Conservation (phyloP, 129 eudicot genomes). For the Lonicera japonica region DNA sequence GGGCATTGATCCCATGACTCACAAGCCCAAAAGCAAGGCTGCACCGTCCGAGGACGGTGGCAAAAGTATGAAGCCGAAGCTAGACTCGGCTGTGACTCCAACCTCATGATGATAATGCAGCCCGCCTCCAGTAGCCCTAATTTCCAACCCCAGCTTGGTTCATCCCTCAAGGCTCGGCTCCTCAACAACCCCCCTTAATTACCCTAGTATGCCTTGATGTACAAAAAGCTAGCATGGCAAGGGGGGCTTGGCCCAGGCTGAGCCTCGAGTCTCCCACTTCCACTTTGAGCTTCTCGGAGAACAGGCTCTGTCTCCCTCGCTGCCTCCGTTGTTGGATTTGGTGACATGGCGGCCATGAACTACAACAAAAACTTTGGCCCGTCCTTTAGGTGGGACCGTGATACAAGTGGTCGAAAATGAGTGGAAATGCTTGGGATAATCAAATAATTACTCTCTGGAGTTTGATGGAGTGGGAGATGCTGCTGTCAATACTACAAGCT, state of each 20-base stretch:
- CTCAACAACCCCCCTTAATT: conserved; percentile 8
- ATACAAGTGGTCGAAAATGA: conserved; percentile 13
- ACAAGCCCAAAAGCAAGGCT: conserved; percentile 53
- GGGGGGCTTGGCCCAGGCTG: conserved; percentile 31
- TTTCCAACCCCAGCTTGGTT: conserved; percentile 7
- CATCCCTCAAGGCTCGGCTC: conserved; percentile 14
- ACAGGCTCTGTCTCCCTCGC: background rate
- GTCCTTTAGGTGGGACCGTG: conserved; percentile 8
- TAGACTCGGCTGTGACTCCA: conserved; percentile 53
- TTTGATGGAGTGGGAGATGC: background rate
- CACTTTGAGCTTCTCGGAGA: conserved; percentile 33
- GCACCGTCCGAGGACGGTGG: conserved; percentile 27
- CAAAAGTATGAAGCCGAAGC: conserved; percentile 77
- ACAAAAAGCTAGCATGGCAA: conserved; percentile 63
- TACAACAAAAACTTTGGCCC: background rate
- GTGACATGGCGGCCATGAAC: conserved; percentile 5
- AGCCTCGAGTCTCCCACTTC: conserved; percentile 53
- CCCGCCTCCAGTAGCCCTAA: background rate
- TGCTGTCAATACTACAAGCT: background rate
- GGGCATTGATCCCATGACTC: conserved; percentile 83
- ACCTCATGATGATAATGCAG: background rate
- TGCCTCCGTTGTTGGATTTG: conserved; percentile 17
- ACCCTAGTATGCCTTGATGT: conserved; percentile 48
- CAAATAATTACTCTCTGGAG: too few relatives aligned
- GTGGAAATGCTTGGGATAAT: too few relatives aligned